A percentile compares a stretch with the other conserved stretches of the same genome.
These are phyloP conservation scores for Viridothelium virens DNA, from an alignment of 495 filamentous ascomycete genomes.

Conservation along the genomic window DNA sequence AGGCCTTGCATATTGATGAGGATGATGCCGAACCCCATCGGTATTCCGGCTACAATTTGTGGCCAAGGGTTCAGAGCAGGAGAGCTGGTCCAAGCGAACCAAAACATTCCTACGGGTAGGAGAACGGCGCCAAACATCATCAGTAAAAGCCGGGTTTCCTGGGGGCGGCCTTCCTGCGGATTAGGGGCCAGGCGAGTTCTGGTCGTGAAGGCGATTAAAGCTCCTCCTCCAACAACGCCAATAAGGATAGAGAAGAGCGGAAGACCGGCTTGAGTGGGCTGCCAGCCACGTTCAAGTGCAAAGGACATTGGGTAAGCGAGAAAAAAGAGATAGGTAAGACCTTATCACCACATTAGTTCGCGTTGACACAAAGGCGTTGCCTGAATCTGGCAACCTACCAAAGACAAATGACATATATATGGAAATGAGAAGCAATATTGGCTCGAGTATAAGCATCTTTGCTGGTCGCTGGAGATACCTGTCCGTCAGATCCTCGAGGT, in stretches of 20 bases:
- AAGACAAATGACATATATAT: constrained; percentile 38
- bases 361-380: background rate
- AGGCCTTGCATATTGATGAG: constrained; percentile 41
- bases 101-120: constrained; percentile 33
- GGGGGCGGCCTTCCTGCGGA: constrained; percentile 24
- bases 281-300: constrained; percentile 30
- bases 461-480: constrained; percentile 55
- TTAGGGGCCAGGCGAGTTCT: constrained; percentile 15
- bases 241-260: constrained; percentile 26
- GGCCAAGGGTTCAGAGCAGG: constrained; percentile 29
- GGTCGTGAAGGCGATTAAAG: constrained; percentile 15
- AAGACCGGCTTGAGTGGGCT: constrained; percentile 27
- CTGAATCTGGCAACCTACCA: constrained; percentile 15
- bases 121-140: constrained; percentile 33
- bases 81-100: constrained; percentile 33
- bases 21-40: constrained; percentile 29
- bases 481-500: constrained; percentile 26
- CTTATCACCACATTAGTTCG: constrained; percentile 3
- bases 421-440: constrained; percentile 49
- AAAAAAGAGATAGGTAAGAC: constrained; percentile 34
- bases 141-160: constrained; percentile 32
- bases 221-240: constrained; percentile 9
- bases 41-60: constrained; percentile 29
- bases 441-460: constrained; percentile 52
- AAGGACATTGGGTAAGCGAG: constrained; percentile 34